Evolutionary conservation across 768 basidiomycete genomes (phyloP).

Genomic region (Lentinula aciculospora): DNA sequence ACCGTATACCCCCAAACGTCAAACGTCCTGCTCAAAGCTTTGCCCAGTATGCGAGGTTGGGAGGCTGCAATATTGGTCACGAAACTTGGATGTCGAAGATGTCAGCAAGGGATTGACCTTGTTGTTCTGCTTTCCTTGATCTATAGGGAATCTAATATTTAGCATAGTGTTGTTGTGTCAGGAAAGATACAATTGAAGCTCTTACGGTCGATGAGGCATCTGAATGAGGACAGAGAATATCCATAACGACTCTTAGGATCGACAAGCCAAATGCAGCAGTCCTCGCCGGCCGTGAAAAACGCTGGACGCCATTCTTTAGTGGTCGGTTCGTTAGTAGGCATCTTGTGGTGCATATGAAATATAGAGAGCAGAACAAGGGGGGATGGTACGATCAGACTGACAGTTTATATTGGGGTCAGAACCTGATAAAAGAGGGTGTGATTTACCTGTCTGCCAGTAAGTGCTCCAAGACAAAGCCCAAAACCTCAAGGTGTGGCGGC

Average conservation of each 20-base stretch:
- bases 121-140: neutral
- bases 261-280: slow-evolving; percentile 6
- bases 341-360: neutral
- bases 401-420: neutral
- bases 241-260: neutral
- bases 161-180: neutral
- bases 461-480: neutral
- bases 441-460: neutral
- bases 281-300: neutral
- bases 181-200: neutral
- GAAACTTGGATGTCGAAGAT: neutral
- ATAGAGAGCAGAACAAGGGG: neutral
- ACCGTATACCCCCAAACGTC: too few species aligned
- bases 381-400: neutral
- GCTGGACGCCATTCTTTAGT: slow-evolving; percentile 5
- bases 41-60: neutral
- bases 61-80: neutral
- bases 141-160: neutral
- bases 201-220: slow-evolving; percentile 5
- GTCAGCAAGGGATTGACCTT: neutral
- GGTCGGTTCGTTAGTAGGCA: neutral
- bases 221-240: neutral
- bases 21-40: neutral
- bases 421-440: neutral
- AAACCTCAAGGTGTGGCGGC: neutral